Evolutionary conservation across 2,329 filamentous ascomycete species (phyloP).

Genomic region (Scedosporium dehoogii): DNA sequence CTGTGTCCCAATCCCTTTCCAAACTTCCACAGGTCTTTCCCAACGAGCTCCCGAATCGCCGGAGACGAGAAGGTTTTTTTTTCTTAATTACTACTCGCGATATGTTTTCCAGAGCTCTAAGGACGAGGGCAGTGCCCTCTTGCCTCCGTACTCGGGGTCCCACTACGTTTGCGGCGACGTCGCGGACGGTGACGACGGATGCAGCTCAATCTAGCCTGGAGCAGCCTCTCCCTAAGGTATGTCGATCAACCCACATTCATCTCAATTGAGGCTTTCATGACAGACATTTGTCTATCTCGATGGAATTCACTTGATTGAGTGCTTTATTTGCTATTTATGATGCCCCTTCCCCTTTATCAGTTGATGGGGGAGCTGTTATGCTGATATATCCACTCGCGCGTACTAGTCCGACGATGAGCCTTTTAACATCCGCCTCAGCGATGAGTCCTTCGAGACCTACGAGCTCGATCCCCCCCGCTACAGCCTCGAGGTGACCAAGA

Average conservation of each 20-base stretch:
- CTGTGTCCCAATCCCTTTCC: slow-evolving; percentile 12
- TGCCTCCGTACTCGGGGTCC: slow-evolving; percentile 43
- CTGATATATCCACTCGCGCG: background rate
- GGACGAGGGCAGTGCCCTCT: slow-evolving; percentile 46
- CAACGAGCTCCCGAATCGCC: background rate
- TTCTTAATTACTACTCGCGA: background rate
- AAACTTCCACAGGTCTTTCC: background rate
- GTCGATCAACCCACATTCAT: slow-evolving; percentile 10
- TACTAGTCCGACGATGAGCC: slow-evolving; percentile 81
- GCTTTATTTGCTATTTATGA: background rate
- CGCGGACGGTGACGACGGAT: slow-evolving; percentile 85
- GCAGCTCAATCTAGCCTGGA: slow-evolving; percentile 86
- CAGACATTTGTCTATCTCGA: background rate
- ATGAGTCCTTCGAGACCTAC: slow-evolving; percentile 99
- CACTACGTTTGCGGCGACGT: slow-evolving; percentile 34
- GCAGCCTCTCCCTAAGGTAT: slow-evolving; percentile 51
- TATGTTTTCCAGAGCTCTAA: slow-evolving; percentile 65
- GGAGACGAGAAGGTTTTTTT: background rate
- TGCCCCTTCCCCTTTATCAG: background rate
- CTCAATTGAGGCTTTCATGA: background rate
- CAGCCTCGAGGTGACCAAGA: slow-evolving; percentile 89
- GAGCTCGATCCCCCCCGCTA: slow-evolving; percentile 94
- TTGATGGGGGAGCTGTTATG: background rate
- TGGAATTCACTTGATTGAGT: background rate
- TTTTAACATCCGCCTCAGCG: slow-evolving; percentile 85